These are phyloP conservation scores for Mycena indigotica DNA, from an alignment of 768 basidiomycete genomes.

Conservation along the genomic window DNA sequence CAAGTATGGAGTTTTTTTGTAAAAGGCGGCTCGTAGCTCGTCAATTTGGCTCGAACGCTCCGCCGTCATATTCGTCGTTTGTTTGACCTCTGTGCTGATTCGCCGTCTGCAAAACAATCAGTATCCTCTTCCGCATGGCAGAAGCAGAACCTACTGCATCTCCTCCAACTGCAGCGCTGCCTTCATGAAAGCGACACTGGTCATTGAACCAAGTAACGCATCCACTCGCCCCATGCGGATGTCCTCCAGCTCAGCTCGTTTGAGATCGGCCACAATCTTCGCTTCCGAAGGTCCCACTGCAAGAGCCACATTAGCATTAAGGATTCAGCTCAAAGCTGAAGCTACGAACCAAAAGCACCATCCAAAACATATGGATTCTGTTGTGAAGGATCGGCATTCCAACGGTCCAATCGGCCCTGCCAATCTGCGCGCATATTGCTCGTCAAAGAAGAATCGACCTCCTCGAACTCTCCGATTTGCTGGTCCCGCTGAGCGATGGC, in stretches of 20 bases:
- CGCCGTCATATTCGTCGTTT: background rate
- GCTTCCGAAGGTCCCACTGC: background rate
- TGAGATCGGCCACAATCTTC: background rate
- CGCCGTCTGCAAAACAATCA: background rate
- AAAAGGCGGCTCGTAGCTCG: constrained; percentile 7
- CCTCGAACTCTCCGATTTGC: constrained; percentile 3
- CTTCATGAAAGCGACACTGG: background rate
- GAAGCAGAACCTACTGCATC: background rate
- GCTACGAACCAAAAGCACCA: background rate
- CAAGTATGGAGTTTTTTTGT: background rate
- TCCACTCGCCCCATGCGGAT: background rate
- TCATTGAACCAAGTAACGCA: background rate
- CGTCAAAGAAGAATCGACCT: background rate
- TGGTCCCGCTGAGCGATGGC: background rate
- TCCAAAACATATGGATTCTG: constrained; percentile 23
- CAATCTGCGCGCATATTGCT: background rate
- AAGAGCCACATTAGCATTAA: background rate
- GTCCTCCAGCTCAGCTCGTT: background rate
- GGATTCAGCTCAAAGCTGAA: background rate
- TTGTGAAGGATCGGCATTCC: constrained; percentile 20
- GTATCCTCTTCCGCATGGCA: background rate
- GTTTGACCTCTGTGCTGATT: background rate
- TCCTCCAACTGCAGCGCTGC: background rate
- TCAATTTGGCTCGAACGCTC: background rate
- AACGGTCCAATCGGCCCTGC: background rate